Evolutionary conservation across 257 asterid species (phyloP).

Genomic region (Ilex asprella): DNA sequence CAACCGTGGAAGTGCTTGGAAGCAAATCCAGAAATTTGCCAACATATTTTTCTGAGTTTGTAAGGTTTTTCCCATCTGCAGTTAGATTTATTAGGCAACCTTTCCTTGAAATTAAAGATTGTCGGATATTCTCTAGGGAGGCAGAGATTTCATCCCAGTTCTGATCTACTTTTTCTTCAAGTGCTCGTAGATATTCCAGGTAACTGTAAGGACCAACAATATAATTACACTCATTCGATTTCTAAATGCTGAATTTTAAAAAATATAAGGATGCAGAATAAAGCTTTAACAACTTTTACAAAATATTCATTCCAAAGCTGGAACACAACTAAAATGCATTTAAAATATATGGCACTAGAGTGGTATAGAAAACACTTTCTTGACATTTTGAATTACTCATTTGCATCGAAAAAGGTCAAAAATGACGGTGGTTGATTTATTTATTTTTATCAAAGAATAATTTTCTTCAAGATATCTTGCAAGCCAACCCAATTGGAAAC

Average conservation of each 20-base stretch:
- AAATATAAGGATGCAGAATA: too few relatives aligned
- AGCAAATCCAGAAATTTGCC: conserved; percentile 81
- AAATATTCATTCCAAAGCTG: too few relatives aligned
- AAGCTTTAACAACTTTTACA: too few relatives aligned
- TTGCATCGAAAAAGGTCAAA: too few relatives aligned
- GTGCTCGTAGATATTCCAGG: conserved; percentile 73
- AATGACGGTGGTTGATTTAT: too few relatives aligned
- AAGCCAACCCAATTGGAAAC: background rate
- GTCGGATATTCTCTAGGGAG: conserved; percentile 90
- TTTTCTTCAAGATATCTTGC: background rate
- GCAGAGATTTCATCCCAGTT: conserved; percentile 80
- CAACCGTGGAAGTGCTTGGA: conserved; percentile 54
- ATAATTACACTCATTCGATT: conserved; percentile 9
- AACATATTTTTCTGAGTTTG: conserved; percentile 55
- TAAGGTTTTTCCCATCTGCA: conserved; percentile 74
- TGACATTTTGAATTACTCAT: too few relatives aligned
- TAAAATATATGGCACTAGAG: too few relatives aligned
- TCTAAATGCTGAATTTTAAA: background rate
- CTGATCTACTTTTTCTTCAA: conserved; percentile 71
- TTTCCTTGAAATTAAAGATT: conserved; percentile 59
- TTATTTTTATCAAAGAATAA: too few relatives aligned
- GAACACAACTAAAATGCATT: too few relatives aligned
- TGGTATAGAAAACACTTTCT: too few relatives aligned
- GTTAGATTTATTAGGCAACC: conserved; percentile 87
- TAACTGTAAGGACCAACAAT: conserved; percentile 52